Conservation (phyloP, 176 grass and related monocot species). For the Guadua angustifolia region DNA sequence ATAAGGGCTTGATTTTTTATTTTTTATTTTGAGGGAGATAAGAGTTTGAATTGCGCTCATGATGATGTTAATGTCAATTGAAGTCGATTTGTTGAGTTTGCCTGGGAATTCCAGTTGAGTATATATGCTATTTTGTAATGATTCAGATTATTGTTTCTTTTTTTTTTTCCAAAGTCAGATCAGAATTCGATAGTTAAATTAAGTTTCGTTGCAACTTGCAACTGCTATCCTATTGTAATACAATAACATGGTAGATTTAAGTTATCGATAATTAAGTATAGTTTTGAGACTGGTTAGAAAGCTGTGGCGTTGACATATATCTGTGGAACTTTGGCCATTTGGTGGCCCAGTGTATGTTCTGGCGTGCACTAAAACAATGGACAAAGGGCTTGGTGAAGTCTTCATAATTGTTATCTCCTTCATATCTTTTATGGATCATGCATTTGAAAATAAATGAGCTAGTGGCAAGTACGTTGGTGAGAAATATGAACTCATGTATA, state of each 20-base stretch:
- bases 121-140: neutral
- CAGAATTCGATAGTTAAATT: neutral
- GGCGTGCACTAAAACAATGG: neutral
- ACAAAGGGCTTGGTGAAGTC: constrained; percentile 2
- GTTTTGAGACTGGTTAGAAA: neutral
- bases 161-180: neutral
- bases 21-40: neutral
- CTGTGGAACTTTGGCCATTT: constrained; percentile 23
- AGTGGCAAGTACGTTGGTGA: constrained; percentile 14
- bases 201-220: constrained; percentile 4
- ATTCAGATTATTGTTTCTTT: neutral
- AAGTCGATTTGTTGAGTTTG: neutral
- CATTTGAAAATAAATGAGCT: constrained; percentile 21
- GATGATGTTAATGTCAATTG: neutral
- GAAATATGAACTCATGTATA: neutral
- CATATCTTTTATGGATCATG: neutral
- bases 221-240: neutral
- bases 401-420: neutral
- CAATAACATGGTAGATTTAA: constrained; percentile 1
- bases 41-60: neutral
- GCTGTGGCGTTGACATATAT: neutral
- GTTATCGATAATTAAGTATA: neutral
- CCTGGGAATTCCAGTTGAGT: neutral
- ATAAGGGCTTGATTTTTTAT: neutral
- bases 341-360: neutral